Evolutionary conservation across 108 stramenopile species (phyloP).

Genomic region (Cyclotella distinguenda): DNA sequence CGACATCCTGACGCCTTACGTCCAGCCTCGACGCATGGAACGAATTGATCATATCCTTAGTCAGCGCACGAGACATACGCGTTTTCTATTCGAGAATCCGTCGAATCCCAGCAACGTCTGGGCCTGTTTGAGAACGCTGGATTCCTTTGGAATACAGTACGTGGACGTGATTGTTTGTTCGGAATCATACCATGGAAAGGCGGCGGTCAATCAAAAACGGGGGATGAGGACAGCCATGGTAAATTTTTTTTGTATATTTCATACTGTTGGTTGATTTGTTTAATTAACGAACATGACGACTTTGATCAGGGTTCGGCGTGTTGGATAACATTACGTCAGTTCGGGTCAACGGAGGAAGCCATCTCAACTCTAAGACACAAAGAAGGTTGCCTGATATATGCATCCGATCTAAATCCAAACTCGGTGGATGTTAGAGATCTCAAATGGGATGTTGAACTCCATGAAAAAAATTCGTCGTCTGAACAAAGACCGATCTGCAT

Average conservation of each 20-base stretch:
- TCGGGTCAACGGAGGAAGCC: constrained; percentile 35
- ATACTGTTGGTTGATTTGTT: constrained; percentile 69
- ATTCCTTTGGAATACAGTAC: constrained; percentile 84
- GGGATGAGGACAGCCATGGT: constrained; percentile 82
- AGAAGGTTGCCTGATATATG: constrained; percentile 66
- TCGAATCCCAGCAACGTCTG: constrained; percentile 93
- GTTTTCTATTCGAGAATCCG: constrained; percentile 93
- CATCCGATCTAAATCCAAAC: constrained; percentile 70
- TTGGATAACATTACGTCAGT: constrained; percentile 46
- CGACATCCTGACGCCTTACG: constrained; percentile 49
- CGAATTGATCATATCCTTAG: constrained; percentile 61
- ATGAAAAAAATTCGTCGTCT: constrained; percentile 1
- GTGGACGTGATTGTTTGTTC: constrained; percentile 72
- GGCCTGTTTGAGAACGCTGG: constrained; percentile 92
- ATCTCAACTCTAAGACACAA: constrained; percentile 23
- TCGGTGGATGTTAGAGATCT: constrained; percentile 69
- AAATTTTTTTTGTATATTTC: constrained; percentile 13
- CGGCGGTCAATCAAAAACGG: constrained; percentile 65
- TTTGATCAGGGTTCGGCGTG: constrained; percentile 23
- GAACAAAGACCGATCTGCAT: constrained; percentile 69
- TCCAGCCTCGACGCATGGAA: constrained; percentile 53
- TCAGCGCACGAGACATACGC: constrained; percentile 57
- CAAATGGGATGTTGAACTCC: constrained; percentile 59
- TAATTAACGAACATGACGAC: too few relatives aligned
- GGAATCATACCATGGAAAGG: constrained; percentile 64